Base-by-base conservation (phyloP, 495 filamentous ascomycete genomes). In the Glonium stellatum region DNA sequence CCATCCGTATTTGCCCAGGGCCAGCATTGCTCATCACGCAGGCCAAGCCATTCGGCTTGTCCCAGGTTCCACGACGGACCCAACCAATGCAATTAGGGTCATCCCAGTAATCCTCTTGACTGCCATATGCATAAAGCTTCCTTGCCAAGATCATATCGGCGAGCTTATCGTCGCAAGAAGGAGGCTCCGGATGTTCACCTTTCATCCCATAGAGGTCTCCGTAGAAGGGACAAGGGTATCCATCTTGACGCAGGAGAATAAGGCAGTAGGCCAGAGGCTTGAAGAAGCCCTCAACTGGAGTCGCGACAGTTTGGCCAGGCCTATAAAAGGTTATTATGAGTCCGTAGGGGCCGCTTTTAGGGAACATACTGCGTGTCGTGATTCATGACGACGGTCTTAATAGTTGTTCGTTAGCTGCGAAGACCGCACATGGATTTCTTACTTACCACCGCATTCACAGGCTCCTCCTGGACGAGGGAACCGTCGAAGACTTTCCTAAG, bases 191-290 rank as follows among this genome's bases (percentile, higher is more conserved):
- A 22, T 77, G 69, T 27, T 79, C 71, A 11, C 72, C 79, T 59
- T 77, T 70, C 60, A 86, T 83, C n/a, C 87, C 86, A 67, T 88
- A 90, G 10, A 90, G 63, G 62, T 91, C 87, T 34, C 87, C 87
- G 67, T 85, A 90, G 68, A 87, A 91, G 53, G 88, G 63, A 62
- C 85, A 89, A 0, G 87, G 87, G 58, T 84, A 85, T 36, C 87
- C 86, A 12, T 76, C 70, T 39, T 76, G 67, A 22, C 85, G 83
- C 19, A 89, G 80, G 15, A 90, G 81, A 57, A 88, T 89, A 49
- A 75, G 71, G 19, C 69, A 54, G 57, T 76, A 75, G n/a, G 71
- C 74, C 22, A 76, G 61, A 1, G 71, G 59, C 55, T 73, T 75
- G 60, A 75, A 72, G 51, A 64, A 67, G 11, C 60, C 59, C 51